Evolutionary conservation across 192 early-diverging fungal genomes (phyloP), one percentile per base, ranked within the genome.

Genomic region (Umbelopsis isabellina): DNA sequence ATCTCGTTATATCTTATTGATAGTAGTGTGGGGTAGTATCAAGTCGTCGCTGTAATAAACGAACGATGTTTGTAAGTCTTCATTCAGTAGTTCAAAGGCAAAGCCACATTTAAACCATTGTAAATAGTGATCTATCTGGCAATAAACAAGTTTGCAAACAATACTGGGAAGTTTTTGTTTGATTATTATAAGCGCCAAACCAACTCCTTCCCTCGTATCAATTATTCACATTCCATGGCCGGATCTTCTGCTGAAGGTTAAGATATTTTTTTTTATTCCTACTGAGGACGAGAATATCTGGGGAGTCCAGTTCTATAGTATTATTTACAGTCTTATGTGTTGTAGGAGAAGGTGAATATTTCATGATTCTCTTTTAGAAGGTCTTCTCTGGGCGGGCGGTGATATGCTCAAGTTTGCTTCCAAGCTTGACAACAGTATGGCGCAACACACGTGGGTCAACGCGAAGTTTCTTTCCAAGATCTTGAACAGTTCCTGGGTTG

Each of bases 401-500:
- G 71, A 88, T 79, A 52, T 89, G 77, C 72, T 84, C 83, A 7
- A 92, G 76, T 70, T 80, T 89, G 67, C 87, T 87, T 21, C 88
- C 86, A 20, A 91, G 71, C 68, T 91, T 91, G 67, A 93, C 77
- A 33, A 93, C 81, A 50, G 87, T 91, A 74, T 87, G 89, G 48
- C 92, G 83, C 33, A 93, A 79, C 23, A 93, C 90, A 69, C 92
- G 88, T 65, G 88, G 85, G 67, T 93, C 91, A 41, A 87, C 79
- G 65, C 83, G 82, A 22, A 92, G 85, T 53, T 81, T 83, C 72
- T 87, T 88, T 77, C 81, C 79, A 22, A 93, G 80, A 55, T 88
- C 89, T 12, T 72, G 70, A 12, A 89, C 74, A 5, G 85, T 85
- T 55, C 83, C 79, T 30, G 92, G 92, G 71, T 91, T 90, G 12